Percentiles rank a stretch among this genome's conserved stretches.
phyloP scores from a whole-genome alignment of 345 rosid genomes.

The Eucalyptus pauciflora region DNA sequence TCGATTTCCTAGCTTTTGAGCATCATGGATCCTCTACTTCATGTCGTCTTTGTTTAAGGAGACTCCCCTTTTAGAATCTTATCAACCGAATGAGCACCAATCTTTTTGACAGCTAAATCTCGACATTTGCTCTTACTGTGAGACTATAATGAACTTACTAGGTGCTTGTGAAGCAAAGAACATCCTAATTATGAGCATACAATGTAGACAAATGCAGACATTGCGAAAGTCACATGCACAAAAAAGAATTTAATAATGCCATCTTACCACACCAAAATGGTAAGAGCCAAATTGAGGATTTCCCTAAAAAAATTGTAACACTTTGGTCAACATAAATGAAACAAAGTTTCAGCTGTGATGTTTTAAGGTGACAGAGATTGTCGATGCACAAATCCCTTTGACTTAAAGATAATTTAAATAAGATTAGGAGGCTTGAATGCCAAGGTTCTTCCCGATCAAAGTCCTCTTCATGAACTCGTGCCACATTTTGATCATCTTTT shows the following conservation, averaged over 20 bases:
- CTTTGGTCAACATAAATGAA: neutral
- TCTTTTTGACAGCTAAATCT: neutral
- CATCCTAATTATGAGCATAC: neutral
- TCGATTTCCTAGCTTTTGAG: constrained; percentile 17
- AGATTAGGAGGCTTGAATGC: too few species aligned
- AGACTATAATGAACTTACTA: constrained; percentile 1
- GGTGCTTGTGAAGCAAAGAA: constrained; percentile 41
- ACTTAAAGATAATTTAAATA: neutral
- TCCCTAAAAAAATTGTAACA: neutral
- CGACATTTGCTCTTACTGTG: neutral
- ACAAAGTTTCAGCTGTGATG: neutral
- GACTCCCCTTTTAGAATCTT: constrained; percentile 8
- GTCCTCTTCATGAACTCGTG: too few species aligned
- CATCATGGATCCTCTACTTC: constrained; percentile 5
- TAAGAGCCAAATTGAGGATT: neutral
- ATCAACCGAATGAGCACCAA: neutral
- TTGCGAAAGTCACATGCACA: neutral
- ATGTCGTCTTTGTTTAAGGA: constrained; percentile 1
- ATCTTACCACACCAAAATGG: neutral
- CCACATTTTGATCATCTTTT: too few species aligned
- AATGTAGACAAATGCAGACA: neutral
- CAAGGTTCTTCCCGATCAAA: too few species aligned
- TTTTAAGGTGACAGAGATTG: neutral
- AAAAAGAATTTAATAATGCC: neutral
- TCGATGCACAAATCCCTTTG: neutral